phyloP scores from a whole-genome alignment of 768 basidiomycete genomes.

The Boletus sp. region DNA sequence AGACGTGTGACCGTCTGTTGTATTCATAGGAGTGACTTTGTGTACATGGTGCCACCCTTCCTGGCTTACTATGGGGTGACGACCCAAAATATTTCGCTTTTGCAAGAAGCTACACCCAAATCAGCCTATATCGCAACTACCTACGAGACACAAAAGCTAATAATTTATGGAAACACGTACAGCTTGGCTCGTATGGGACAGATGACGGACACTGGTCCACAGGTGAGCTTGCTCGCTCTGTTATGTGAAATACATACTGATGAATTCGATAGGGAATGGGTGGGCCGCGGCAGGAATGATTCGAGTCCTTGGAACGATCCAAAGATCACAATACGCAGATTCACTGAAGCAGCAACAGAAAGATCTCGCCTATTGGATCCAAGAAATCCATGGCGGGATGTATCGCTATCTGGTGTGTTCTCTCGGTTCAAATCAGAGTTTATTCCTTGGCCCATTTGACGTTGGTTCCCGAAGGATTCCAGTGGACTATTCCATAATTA shows the following conservation, averaged over 20 bases:
- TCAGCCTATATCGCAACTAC: conserved; percentile 65
- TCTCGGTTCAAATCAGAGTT: background rate
- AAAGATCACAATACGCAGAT: conserved; percentile 52
- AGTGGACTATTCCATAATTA: conserved; percentile 62
- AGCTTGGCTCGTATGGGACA: conserved; percentile 47
- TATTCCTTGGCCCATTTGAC: background rate
- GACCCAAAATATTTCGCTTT: conserved; percentile 52
- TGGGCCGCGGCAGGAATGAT: conserved; percentile 91
- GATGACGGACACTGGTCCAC: conserved; percentile 82
- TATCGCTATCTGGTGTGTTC: conserved; percentile 54
- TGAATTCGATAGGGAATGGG: conserved; percentile 56
- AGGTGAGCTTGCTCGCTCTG: conserved; percentile 36
- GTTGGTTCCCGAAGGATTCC: background rate
- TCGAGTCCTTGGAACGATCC: conserved; percentile 74
- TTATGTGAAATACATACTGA: background rate
- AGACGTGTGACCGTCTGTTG: background rate
- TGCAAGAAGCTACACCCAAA: conserved; percentile 70
- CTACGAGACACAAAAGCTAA: conserved; percentile 48
- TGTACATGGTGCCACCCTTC: conserved; percentile 87
- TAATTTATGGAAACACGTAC: conserved; percentile 76
- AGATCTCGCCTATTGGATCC: conserved; percentile 61
- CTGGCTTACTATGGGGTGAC: conserved; percentile 77
- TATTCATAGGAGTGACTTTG: conserved; percentile 62
- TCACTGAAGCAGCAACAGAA: conserved; percentile 48
- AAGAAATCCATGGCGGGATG: conserved; percentile 73